Percentiles rank a stretch among this genome's conserved stretches.
Conservation (phyloP, 495 filamentous ascomycete species). For the Emericellopsis terricola region DNA sequence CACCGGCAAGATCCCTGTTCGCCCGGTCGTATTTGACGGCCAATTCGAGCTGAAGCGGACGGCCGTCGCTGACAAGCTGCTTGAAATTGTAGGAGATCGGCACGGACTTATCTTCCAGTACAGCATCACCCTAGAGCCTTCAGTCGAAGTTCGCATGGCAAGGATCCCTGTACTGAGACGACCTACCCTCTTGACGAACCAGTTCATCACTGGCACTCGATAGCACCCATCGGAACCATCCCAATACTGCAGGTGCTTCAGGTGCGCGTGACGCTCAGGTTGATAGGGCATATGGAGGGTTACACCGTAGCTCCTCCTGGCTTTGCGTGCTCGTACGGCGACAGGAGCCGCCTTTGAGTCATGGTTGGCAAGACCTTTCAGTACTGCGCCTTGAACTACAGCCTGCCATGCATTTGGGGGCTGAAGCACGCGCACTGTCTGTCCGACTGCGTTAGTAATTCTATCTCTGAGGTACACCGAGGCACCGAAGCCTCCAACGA, state of each 20-base stretch:
- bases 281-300: slow-evolving; percentile 6
- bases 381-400: slow-evolving; percentile 23
- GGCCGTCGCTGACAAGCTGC: slow-evolving; percentile 8
- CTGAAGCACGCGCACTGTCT: slow-evolving; percentile 34
- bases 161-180: not conserved
- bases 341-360: slow-evolving; percentile 21
- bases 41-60: slow-evolving; percentile 8
- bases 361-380: slow-evolving; percentile 22
- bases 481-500: slow-evolving; percentile 56
- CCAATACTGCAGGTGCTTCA: slow-evolving; percentile 10
- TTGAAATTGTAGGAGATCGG: slow-evolving; percentile 8
- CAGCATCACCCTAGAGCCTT: slow-evolving; percentile 7
- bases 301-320: slow-evolving; percentile 34
- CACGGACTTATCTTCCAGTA: slow-evolving; percentile 14
- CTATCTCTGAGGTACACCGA: slow-evolving; percentile 45
- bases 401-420: slow-evolving; percentile 40
- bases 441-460: slow-evolving; percentile 19
- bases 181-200: slow-evolving; percentile 11
- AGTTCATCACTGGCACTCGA: slow-evolving; percentile 12
- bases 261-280: slow-evolving; percentile 16
- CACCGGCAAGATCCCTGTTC: slow-evolving; percentile 4
- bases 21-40: slow-evolving; percentile 12
- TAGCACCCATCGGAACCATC: slow-evolving; percentile 9
- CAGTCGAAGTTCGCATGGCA: not conserved
- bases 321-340: slow-evolving; percentile 21